Evolutionary conservation across 2,329 filamentous ascomycete species (phyloP).

Genomic region (Davidsoniella australis): DNA sequence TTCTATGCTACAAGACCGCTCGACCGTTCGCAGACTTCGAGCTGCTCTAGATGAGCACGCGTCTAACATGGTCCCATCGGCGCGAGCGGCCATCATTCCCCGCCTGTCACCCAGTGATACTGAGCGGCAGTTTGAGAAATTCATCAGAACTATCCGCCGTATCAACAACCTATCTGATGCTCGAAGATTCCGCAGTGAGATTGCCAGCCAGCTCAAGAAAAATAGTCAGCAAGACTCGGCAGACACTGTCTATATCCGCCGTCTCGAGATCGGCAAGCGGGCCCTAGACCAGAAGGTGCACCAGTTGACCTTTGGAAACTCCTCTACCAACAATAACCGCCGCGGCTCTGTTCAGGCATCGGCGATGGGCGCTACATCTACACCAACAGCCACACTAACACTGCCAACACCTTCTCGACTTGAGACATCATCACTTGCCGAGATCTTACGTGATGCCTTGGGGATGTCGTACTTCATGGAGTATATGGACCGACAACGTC

Average conservation of each 20-base stretch:
- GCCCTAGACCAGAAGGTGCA: conserved; percentile 80
- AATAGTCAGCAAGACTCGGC: conserved; percentile 63
- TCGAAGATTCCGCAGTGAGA: conserved; percentile 76
- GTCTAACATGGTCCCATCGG: conserved; percentile 53
- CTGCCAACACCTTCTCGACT: conserved; percentile 38
- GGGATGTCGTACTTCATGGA: conserved; percentile 99
- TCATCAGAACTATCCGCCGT: conserved; percentile 75
- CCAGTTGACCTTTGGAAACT: conserved; percentile 42
- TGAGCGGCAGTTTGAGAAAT: conserved; percentile 85
- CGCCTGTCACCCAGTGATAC: conserved; percentile 67
- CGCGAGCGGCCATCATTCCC: conserved; percentile 54
- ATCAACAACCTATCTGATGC: conserved; percentile 87
- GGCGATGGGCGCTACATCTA: conserved; percentile 14
- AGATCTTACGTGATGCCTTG: conserved; percentile 77
- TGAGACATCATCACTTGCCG: conserved; percentile 59
- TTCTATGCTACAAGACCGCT: conserved; percentile 81
- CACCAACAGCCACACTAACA: conserved; percentile 15
- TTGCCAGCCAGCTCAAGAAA: conserved; percentile 78
- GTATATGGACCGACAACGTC: conserved; percentile 82
- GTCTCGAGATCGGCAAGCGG: conserved; percentile 80
- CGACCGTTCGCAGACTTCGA: conserved; percentile 79
- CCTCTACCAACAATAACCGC: conserved; percentile 34
- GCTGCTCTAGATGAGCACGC: conserved; percentile 90
- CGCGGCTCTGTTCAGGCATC: background rate
- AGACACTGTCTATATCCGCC: conserved; percentile 72